A percentile compares a stretch with the other conserved stretches of the same genome.
phyloP scores from a whole-genome alignment of 345 rosid genomes.

The Orychophragmus violaceus region DNA sequence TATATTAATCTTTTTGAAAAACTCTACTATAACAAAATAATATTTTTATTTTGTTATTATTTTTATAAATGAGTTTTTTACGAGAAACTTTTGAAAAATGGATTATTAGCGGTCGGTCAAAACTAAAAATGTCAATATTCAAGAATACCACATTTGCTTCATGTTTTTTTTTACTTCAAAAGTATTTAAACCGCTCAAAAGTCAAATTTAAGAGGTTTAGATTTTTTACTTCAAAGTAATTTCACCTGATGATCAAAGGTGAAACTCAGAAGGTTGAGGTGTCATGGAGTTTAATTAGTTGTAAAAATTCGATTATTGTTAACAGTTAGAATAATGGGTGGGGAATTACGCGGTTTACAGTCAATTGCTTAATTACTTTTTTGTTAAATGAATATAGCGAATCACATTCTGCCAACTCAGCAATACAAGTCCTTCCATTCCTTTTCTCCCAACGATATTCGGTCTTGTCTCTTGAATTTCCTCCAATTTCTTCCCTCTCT shows the following conservation, averaged over 20 bases:
- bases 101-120: neutral
- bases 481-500: neutral
- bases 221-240: neutral
- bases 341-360: slow-evolving; percentile 9
- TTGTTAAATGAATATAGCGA: neutral
- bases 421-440: neutral
- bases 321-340: neutral
- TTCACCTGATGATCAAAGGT: neutral
- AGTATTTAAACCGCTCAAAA: neutral
- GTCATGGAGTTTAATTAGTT: slow-evolving; percentile 6
- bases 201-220: too few species aligned
- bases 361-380: neutral
- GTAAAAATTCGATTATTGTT: neutral
- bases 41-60: too few species aligned
- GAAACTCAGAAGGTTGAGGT: neutral
- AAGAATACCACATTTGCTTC: neutral
- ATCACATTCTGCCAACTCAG: slow-evolving; percentile 5
- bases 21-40: too few species aligned
- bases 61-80: too few species aligned
- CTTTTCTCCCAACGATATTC: neutral
- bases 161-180: neutral
- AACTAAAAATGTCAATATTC: neutral
- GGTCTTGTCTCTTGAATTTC: neutral
- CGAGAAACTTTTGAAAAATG: neutral
- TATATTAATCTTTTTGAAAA: too few species aligned